Evolutionary conservation across 345 rosid species (phyloP), one percentile per base, ranked within the genome.

Genomic region (Pseudoturritis turrita): DNA sequence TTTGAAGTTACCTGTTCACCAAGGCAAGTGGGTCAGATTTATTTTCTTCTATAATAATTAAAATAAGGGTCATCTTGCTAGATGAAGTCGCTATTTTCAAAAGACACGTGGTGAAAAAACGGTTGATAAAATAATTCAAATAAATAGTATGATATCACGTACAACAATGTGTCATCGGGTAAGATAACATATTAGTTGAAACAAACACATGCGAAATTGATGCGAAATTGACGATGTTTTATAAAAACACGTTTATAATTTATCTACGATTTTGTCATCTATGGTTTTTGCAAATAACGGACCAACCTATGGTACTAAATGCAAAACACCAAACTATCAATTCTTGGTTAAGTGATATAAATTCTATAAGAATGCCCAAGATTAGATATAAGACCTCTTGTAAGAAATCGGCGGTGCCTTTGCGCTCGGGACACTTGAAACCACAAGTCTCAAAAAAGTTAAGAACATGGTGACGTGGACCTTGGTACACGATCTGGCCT

Each of bases 371-470:
- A n/a, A 0, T 40, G 15, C 21, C 41, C 1, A 23, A 33, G 17
- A 44, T 5, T 33, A 46, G 28, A 41, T 15, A 11, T 36, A 45
- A 51, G 54, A 94, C 97, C 96, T 94, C 97, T 81, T 88, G 99
- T 65, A 91, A 80, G 80, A 95, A 95, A 54, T 91, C 97, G 33
- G 99, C 97, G 0, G 95, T 75, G 37, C 96, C 96, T 74, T 95
- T 89, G 64, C 99, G 83, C 18, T 89, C 93, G 0, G 99, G 96
- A 70, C 97, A 88, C 36, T 55, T 77, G 77, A 91, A 95, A 6
- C 96, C 96, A 36, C 92, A 86, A 23, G 69, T 65, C 57, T 84
- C 88, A 29, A 95, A 91, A 84, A 95, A 95, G 49, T 81, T 53
- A 18, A 89, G 72, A 19, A 88, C 52, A 65, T 80, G 77, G 5